A percentile compares a stretch with the other conserved stretches of the same genome.
phyloP scores from a whole-genome alignment of 2,329 filamentous ascomycete species.

The Cercospora sp. region DNA sequence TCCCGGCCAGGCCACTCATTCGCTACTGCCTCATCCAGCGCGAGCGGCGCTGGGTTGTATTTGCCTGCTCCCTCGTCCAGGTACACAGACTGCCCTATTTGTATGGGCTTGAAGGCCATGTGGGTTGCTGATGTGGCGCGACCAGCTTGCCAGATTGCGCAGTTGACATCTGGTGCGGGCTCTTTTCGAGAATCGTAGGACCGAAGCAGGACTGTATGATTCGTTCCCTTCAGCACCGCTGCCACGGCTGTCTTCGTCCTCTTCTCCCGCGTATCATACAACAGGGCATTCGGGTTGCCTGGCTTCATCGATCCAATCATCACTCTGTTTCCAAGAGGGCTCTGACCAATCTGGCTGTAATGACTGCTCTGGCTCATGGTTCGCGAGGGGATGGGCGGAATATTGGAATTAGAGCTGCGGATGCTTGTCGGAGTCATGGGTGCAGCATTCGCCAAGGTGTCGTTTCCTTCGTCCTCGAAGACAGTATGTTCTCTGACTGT shows the following conservation, averaged over 20 bases:
- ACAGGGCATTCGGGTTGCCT: conserved; percentile 78
- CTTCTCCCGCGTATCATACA: conserved; percentile 86
- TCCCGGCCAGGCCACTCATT: conserved; percentile 97
- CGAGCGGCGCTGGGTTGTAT: conserved; percentile 84
- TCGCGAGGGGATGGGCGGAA: conserved; percentile 52
- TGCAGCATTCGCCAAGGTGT: conserved; percentile 54
- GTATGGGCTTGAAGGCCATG: conserved; percentile 92
- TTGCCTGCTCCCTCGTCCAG: conserved; percentile 89
- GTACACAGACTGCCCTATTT: conserved; percentile 89
- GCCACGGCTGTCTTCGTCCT: conserved; percentile 75
- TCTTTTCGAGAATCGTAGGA: conserved; percentile 96
- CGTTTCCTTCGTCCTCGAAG: conserved; percentile 79
- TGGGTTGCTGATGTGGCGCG: conserved; percentile 90
- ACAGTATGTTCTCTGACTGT: conserved; percentile 80
- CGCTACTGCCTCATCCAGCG: conserved; percentile 83
- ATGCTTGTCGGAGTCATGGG: conserved; percentile 51
- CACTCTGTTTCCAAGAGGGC: conserved; percentile 56
- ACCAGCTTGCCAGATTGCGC: conserved; percentile 95
- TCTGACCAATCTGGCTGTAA: conserved; percentile 73
- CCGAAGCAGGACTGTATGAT: conserved; percentile 68
- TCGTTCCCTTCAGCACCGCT: conserved; percentile 82
- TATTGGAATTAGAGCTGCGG: conserved; percentile 40
- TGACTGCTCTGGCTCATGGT: conserved; percentile 78
- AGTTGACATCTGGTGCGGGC: conserved; percentile 85
- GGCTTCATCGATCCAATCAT: conserved; percentile 57